Base-by-base conservation (phyloP, 2,329 filamentous ascomycete genomes). In the Hymenoscyphus scutula region DNA sequence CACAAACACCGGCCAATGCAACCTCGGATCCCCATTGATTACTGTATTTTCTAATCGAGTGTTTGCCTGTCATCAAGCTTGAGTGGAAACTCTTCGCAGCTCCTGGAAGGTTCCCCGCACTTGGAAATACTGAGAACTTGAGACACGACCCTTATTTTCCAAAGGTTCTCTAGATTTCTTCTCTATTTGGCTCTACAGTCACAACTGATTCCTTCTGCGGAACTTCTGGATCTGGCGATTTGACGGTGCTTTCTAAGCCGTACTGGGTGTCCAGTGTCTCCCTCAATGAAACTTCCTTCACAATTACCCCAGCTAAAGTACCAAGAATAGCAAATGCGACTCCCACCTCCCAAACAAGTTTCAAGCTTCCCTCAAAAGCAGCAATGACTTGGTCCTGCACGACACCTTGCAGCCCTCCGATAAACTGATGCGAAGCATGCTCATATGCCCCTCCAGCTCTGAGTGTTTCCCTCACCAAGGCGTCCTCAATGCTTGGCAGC, bases 371-470 rank as follows among this genome's bases (percentile, higher is more conserved):
- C 41, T 48, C 41, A 8, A 48, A 48, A 23, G 41, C 41, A 48
- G 41, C 10, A 23, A 48, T 23, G 8, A 48, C 41, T 23, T 48
- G 41, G 19, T 48, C 41, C 19, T 48, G 41, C 11, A 48, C 41
- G 10, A 11, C 41, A 10, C 41, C 41, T 11, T 23, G n/a, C 19
- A 48, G 25, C 25, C n/a, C 23, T 10, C 19, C n/a, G 8, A 48
- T 48, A 13, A 48, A 48, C 41, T 25, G 19, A 48, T 48, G 41
- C n/a, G 55, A 57, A 48, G 53, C 53, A 54, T 54, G 53, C 53
- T 54, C 53, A 25, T 54, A 54, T 5, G 30, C 53, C 3, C 53
- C 53, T 30, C 53, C 53, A 8, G 30, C 13, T 5, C 27, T 32
- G 13, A 54, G n/a, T 54, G 25, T 32, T 19, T 54, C 53, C 25